phyloP scores from a whole-genome alignment of 441 rosid species.

The Sinapis alba region DNA sequence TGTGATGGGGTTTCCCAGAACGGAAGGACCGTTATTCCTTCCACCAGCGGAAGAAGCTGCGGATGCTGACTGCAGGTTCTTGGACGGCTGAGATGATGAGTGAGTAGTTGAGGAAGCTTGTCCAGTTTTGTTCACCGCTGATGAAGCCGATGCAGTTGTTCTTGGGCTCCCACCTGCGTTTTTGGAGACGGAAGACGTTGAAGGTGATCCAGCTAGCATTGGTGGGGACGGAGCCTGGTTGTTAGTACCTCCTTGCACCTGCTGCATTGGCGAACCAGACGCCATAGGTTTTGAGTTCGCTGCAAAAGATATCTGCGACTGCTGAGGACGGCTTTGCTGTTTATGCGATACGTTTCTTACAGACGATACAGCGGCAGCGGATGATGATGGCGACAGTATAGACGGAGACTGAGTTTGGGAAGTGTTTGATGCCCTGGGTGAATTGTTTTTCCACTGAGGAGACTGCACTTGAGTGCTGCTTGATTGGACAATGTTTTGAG shows the following conservation, averaged over 20 bases:
- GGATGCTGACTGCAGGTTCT: slow-evolving; percentile 58
- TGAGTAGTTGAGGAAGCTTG: slow-evolving; percentile 54
- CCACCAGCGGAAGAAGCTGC: slow-evolving; percentile 66
- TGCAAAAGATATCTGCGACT: slow-evolving; percentile 84
- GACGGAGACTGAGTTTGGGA: slow-evolving; percentile 68
- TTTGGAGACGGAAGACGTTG: slow-evolving; percentile 80
- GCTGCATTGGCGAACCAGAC: slow-evolving; percentile 56
- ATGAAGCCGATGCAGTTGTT: slow-evolving; percentile 54
- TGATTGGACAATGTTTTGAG: slow-evolving; percentile 79
- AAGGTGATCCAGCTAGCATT: slow-evolving; percentile 73
- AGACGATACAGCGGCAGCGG: slow-evolving; percentile 48
- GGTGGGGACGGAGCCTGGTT: slow-evolving; percentile 68
- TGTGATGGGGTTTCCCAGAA: slow-evolving; percentile 64
- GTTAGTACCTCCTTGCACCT: slow-evolving; percentile 46
- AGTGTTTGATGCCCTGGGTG: slow-evolving; percentile 51
- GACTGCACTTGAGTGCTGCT: slow-evolving; percentile 64
- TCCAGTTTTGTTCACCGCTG: slow-evolving; percentile 60
- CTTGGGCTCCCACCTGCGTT: slow-evolving; percentile 92
- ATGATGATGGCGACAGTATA: slow-evolving; percentile 41
- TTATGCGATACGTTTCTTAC: slow-evolving; percentile 63
- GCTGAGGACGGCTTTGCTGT: slow-evolving; percentile 75
- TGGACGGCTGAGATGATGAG: slow-evolving; percentile 69
- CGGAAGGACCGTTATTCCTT: slow-evolving; percentile 59
- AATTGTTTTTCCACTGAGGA: slow-evolving; percentile 81
- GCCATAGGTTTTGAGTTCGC: slow-evolving; percentile 64